phyloP scores from a whole-genome alignment of 1,139 yeast genomes.

The Pichia sp. region DNA sequence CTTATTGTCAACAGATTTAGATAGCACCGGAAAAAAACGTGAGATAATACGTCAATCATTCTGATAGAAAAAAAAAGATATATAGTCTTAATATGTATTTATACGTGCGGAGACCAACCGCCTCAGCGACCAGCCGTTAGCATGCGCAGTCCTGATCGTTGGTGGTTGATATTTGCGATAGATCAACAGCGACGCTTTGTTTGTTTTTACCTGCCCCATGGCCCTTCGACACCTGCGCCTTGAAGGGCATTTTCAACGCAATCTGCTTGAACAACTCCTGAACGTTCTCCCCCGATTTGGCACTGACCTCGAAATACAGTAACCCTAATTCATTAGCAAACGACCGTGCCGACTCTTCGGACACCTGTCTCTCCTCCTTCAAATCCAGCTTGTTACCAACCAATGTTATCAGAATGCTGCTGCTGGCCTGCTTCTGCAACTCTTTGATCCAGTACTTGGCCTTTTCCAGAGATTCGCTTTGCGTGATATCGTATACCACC shows the following conservation, averaged over 20 bases:
- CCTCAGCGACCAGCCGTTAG: slow-evolving; percentile 8
- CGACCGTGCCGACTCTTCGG: slow-evolving; percentile 47
- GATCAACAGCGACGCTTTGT: slow-evolving; percentile 33
- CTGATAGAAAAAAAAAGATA: neutral
- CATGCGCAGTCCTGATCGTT: slow-evolving; percentile 36
- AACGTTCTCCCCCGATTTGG: slow-evolving; percentile 84
- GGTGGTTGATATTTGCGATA: slow-evolving; percentile 45
- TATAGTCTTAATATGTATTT: neutral
- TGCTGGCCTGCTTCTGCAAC: slow-evolving; percentile 82
- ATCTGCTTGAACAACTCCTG: slow-evolving; percentile 76
- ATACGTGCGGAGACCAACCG: neutral
- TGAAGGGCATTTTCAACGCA: slow-evolving; percentile 63
- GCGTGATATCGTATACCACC: slow-evolving; percentile 70
- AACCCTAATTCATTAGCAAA: slow-evolving; percentile 73
- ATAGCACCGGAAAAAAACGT: slow-evolving; percentile 27
- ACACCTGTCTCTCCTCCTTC: slow-evolving; percentile 50
- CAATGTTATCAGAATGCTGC: slow-evolving; percentile 77
- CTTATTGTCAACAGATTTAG: slow-evolving; percentile 71
- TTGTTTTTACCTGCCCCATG: slow-evolving; percentile 3
- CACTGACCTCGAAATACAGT: slow-evolving; percentile 87
- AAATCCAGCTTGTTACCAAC: slow-evolving; percentile 84
- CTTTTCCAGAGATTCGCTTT: slow-evolving; percentile 66
- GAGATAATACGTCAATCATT: neutral
- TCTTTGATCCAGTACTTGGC: slow-evolving; percentile 98
- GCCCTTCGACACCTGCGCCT: slow-evolving; percentile 27